A percentile compares a stretch with the other conserved stretches of the same genome.
Conservation (phyloP, 2,329 filamentous ascomycete genomes). For the Colletotrichum falcatum region DNA sequence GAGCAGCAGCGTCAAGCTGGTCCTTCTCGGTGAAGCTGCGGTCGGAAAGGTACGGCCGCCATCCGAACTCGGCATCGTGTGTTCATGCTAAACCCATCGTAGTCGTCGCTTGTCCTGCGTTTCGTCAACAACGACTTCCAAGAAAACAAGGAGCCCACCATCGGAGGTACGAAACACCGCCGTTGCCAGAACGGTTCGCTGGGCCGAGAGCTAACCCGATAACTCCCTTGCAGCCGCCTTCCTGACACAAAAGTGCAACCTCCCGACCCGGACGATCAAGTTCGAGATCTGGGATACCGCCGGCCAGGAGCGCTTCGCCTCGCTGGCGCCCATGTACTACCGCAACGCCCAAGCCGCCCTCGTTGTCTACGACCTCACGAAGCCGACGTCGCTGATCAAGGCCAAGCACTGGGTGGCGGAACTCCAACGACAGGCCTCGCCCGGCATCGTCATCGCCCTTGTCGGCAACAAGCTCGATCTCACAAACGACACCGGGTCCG, state of each 20-base stretch:
- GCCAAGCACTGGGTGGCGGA: conserved; percentile 99
- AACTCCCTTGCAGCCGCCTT: conserved; percentile 80
- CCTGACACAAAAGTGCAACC: conserved; percentile 97
- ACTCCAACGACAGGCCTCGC: conserved; percentile 93
- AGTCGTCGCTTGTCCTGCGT: conserved; percentile 97
- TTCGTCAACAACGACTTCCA: conserved; percentile 99
- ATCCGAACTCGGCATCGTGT: neutral
- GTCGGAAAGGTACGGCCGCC: conserved; percentile 86
- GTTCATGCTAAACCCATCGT: conserved; percentile 43
- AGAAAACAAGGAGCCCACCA: conserved; percentile 99
- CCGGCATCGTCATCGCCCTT: conserved; percentile 95
- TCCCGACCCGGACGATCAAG: conserved; percentile 91
- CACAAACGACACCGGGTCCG: conserved; percentile 71
- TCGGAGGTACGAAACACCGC: conserved; percentile 78
- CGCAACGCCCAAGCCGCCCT: conserved; percentile 97
- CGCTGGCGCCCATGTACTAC: conserved; percentile 98
- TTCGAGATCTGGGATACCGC: conserved; percentile 99
- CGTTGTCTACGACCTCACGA: conserved; percentile 98
- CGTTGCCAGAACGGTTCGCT: conserved; percentile 13
- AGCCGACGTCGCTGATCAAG: conserved; percentile 93
- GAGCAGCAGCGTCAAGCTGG: conserved; percentile 99
- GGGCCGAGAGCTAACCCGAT: conserved; percentile 28
- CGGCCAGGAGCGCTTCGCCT: conserved; percentile 96
- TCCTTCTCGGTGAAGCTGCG: conserved; percentile 95
- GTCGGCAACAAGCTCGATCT: conserved; percentile 98